Base-by-base conservation (phyloP, 257 asterid species). In the Gardenia jasminoides region DNA sequence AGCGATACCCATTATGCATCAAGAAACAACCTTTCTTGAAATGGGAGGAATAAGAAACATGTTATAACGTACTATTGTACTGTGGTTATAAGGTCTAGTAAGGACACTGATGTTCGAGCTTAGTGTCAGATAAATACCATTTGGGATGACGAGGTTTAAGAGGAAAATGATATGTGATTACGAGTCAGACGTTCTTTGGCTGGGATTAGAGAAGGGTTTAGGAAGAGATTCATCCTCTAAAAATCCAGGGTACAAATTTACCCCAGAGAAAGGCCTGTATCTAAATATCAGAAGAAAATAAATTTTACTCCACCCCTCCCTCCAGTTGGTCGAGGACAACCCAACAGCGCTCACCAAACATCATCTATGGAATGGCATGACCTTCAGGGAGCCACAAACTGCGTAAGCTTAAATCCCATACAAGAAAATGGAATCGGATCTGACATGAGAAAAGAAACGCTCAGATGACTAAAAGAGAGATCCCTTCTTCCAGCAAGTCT, bases 311-410 rank as follows among this genome's bases (percentile, higher is more conserved):
- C 41, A 36, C 41, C 41, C 46, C 56, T 39, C 65, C 46, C 68
- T 62, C 59, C 79, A 30, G 44, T 46, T 59, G 80, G 79, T 80
- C 84, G 76, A 76, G 80, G 72, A 69, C 74, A 72, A 65, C 30
- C 31, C 22, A 62, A 44, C 17, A 61, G 48, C 28, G 44, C 65
- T 61, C 79, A 75, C 69, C 24, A 70, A 69, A 58, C 33, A 58
- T 6, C 3, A 73, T 46, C 36, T 46, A 30, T 72, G 65, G 6
- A 30, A 70, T 52, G n/a, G 56, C 16, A 74, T 56, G 2, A 26
- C 62, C 71, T 20, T 59, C 81, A 17, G 75, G 65, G 62, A 71
- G 48, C 77, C 64, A 59, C 72, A 78, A 61, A 15, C 31, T 39
- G 44, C 70, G 1, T 19, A 73, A 22, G 26, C 76, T 8, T 67